Conservation (phyloP, 148 eudicot species). For the Amaranthus hypochondriacus region DNA sequence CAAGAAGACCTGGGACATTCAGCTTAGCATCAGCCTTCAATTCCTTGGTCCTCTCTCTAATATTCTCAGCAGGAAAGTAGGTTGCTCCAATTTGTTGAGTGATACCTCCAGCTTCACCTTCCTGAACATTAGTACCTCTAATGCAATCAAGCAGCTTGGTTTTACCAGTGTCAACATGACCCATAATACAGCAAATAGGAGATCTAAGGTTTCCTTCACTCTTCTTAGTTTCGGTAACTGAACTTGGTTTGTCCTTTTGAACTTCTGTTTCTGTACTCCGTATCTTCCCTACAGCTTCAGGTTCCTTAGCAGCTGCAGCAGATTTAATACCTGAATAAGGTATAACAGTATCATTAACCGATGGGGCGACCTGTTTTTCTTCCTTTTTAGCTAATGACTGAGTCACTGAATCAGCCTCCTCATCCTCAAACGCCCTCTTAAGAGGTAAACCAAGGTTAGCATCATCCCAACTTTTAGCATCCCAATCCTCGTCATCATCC, state of each 20-base stretch:
- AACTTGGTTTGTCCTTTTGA: constrained; percentile 29
- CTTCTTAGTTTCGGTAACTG: constrained; percentile 27
- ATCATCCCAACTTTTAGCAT: constrained; percentile 96
- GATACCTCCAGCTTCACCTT: constrained; percentile 98
- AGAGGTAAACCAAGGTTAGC: constrained; percentile 62
- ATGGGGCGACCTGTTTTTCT: constrained; percentile 24
- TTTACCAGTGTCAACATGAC: constrained; percentile 93
- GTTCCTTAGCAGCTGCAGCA: constrained; percentile 25
- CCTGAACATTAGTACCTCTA: constrained; percentile 88
- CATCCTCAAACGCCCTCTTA: constrained; percentile 72
- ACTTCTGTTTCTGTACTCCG: constrained; percentile 27
- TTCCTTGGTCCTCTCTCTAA: constrained; percentile 88
- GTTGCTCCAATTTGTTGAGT: constrained; percentile 97
- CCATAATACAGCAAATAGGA: constrained; percentile 96
- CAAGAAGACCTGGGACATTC: constrained; percentile 86
- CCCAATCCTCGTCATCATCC: constrained; percentile 86
- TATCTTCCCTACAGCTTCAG: constrained; percentile 29
- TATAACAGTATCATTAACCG: constrained; percentile 24
- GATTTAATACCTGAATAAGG: constrained; percentile 28
- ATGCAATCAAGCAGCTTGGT: constrained; percentile 91
- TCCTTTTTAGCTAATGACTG: constrained; percentile 42
- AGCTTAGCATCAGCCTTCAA: constrained; percentile 90
- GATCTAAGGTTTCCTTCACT: constrained; percentile 58
- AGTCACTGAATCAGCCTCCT: constrained; percentile 68
- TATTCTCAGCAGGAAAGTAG: constrained; percentile 84